These are phyloP conservation scores for Turnera subulata DNA, from an alignment of 345 rosid species.

Conservation along the genomic window DNA sequence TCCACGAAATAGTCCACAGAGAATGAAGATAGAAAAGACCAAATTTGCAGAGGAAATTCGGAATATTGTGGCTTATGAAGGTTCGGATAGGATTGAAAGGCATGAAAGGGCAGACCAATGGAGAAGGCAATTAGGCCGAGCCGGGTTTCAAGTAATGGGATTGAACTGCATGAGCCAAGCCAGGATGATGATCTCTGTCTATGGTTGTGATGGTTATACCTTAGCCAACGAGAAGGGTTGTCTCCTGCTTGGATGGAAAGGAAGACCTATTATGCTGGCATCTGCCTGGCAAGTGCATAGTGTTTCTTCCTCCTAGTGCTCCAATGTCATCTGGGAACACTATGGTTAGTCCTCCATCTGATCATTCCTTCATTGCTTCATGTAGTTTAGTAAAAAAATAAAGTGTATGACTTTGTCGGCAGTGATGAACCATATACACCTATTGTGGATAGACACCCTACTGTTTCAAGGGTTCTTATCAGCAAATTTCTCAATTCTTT, in stretches of 20 bases:
- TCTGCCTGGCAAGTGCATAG: slow-evolving; percentile 57
- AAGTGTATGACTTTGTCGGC: slow-evolving; percentile 1
- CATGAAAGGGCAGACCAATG: slow-evolving; percentile 67
- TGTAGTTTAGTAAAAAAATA: not conserved
- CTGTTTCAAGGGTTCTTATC: no score
- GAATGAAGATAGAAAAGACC: slow-evolving; percentile 53
- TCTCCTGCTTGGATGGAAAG: slow-evolving; percentile 61
- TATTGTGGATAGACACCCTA: not conserved
- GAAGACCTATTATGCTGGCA: slow-evolving; percentile 59
- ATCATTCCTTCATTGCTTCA: no score
- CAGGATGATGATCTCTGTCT: slow-evolving; percentile 53
- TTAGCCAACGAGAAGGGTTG: slow-evolving; percentile 48
- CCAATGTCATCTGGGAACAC: not conserved
- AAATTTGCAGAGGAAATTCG: slow-evolving; percentile 54
- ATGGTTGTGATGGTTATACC: slow-evolving; percentile 58
- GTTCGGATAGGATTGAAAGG: slow-evolving; percentile 44
- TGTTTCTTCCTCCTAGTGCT: slow-evolving; percentile 16
- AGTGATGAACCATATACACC: not conserved
- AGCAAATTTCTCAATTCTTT: no score
- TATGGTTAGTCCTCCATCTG: not conserved
- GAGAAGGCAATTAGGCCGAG: slow-evolving; percentile 65
- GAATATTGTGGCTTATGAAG: slow-evolving; percentile 55
- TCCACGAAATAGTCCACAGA: slow-evolving; percentile 40
- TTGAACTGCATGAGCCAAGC: slow-evolving; percentile 52
- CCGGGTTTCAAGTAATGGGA: slow-evolving; percentile 50